Conservation (phyloP, 2,329 filamentous ascomycete genomes). For the Lasiodiplodia sp. region DNA sequence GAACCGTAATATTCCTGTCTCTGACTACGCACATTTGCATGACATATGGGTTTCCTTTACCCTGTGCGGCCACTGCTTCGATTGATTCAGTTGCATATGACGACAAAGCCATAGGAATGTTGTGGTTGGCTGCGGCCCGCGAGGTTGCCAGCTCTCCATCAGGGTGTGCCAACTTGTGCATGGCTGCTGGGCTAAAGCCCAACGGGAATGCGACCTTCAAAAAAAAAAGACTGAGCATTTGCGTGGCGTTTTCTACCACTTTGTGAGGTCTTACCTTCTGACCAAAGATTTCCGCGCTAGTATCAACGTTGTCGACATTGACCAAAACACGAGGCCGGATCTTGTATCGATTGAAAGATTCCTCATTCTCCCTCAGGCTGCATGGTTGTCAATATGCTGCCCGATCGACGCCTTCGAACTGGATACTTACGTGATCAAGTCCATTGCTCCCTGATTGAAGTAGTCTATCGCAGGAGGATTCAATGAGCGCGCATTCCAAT, state of each 20-base stretch:
- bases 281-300: constrained; percentile 38
- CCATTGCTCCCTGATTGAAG: constrained; percentile 65
- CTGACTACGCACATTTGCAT: constrained; percentile 64
- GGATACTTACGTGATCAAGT: constrained; percentile 51
- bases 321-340: constrained; percentile 43
- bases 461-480: constrained; percentile 51
- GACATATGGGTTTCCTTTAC: constrained; percentile 54
- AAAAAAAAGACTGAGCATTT: not conserved
- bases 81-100: constrained; percentile 67
- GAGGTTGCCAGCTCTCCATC: constrained; percentile 69
- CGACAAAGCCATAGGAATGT: constrained; percentile 69
- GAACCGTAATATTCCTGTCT: constrained; percentile 53
- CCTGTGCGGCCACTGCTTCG: constrained; percentile 64
- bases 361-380: constrained; percentile 40
- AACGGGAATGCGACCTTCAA: constrained; percentile 43
- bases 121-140: constrained; percentile 63
- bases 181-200: constrained; percentile 64
- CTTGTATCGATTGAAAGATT: constrained; percentile 43
- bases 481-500: not conserved
- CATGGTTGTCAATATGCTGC: constrained; percentile 25
- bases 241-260: not conserved
- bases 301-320: constrained; percentile 40
- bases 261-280: constrained; percentile 37
- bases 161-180: constrained; percentile 69
- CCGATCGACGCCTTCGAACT: no score